Percentiles rank a stretch among this genome's conserved stretches.
Evolutionary conservation across 768 basidiomycete species (phyloP).

Genomic region (Russula foetens): DNA sequence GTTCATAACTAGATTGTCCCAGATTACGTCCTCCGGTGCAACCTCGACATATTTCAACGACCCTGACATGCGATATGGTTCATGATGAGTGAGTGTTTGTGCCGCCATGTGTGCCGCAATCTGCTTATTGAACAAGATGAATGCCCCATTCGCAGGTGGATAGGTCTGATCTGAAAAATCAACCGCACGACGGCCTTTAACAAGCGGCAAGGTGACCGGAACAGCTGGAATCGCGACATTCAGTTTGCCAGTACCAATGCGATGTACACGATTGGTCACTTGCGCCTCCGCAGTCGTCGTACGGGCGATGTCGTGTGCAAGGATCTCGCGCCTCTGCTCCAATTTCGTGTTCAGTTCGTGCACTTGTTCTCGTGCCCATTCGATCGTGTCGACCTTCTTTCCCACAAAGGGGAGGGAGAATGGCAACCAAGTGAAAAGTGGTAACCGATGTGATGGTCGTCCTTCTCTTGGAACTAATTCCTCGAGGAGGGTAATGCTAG

Average conservation of each 20-base stretch:
- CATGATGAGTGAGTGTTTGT: slow-evolving; percentile 67
- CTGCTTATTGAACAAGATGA: slow-evolving; percentile 90
- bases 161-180: slow-evolving; percentile 25
- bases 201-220: slow-evolving; percentile 8
- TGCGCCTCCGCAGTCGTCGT: slow-evolving; percentile 21
- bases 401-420: slow-evolving; percentile 63
- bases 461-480: slow-evolving; percentile 57
- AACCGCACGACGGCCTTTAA: slow-evolving; percentile 11
- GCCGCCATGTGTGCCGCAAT: slow-evolving; percentile 86
- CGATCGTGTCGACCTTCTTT: slow-evolving; percentile 89
- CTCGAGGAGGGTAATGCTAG: slow-evolving; percentile 23
- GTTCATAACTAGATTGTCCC: slow-evolving; percentile 84
- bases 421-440: slow-evolving; percentile 38
- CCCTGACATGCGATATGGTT: slow-evolving; percentile 75
- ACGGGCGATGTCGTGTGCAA: slow-evolving; percentile 25
- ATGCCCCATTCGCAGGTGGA: slow-evolving; percentile 47
- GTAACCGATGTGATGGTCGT: slow-evolving; percentile 74
- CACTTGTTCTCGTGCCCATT: slow-evolving; percentile 81
- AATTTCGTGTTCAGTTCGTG: slow-evolving; percentile 28
- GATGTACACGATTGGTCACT: slow-evolving; percentile 16
- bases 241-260: slow-evolving; percentile 21
- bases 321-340: slow-evolving; percentile 22
- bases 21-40: slow-evolving; percentile 82
- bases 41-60: slow-evolving; percentile 62
- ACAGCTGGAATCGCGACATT: slow-evolving; percentile 16